phyloP scores from a whole-genome alignment of 208 protist species.

The Leishmania turanica region DNA sequence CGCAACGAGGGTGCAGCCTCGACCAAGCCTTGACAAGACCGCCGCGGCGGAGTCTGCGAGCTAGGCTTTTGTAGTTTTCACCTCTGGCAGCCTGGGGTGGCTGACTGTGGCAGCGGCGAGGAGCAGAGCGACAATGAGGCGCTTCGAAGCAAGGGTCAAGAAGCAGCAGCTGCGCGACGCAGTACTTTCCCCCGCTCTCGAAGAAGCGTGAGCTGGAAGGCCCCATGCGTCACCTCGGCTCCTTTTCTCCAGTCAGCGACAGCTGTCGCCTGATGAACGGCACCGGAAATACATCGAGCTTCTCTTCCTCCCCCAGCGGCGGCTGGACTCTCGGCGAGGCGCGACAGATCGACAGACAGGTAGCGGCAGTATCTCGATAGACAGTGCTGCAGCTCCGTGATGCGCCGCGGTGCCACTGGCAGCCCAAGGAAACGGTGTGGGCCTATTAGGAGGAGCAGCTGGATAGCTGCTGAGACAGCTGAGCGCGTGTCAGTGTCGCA shows the following conservation, averaged over 20 bases:
- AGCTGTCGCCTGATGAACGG: neutral
- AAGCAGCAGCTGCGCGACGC: slow-evolving; percentile 7
- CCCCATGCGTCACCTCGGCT: slow-evolving; percentile 12
- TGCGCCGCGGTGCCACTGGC: slow-evolving; percentile 6
- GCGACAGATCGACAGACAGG: neutral
- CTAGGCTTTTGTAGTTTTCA: neutral
- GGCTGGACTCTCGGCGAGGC: neutral
- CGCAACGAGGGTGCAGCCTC: neutral
- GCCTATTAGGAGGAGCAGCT: slow-evolving; percentile 29
- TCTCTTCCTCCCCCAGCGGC: neutral
- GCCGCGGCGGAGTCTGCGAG: neutral
- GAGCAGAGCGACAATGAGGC: neutral
- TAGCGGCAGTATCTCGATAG: neutral
- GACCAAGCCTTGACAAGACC: neutral
- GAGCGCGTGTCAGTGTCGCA: neutral
- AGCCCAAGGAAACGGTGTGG: slow-evolving; percentile 23
- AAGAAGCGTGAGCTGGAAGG: slow-evolving; percentile 22
- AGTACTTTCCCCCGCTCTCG: slow-evolving; percentile 14
- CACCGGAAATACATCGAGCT: neutral
- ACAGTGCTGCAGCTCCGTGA: slow-evolving; percentile 4
- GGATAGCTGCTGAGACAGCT: slow-evolving; percentile 12
- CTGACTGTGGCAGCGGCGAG: neutral
- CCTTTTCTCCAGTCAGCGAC: neutral
- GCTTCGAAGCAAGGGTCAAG: slow-evolving; percentile 4
- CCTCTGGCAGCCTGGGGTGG: neutral